These are phyloP conservation scores for Debaryomyces robertsiae DNA, from an alignment of 1,139 yeast species.

Conservation along the genomic window DNA sequence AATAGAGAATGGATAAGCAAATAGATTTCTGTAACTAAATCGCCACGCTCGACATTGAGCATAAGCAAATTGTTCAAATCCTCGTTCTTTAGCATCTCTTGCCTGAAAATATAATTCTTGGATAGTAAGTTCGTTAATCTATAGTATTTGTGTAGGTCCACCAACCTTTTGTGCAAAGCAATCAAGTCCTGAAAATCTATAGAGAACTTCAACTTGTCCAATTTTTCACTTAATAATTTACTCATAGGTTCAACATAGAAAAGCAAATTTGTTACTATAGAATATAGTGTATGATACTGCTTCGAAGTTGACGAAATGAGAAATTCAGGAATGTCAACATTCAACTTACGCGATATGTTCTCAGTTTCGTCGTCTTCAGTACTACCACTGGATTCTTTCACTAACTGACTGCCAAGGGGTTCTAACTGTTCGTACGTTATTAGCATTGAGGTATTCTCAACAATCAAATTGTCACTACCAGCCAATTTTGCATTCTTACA, in stretches of 20 bases:
- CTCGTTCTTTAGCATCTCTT: constrained; percentile 36
- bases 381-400: constrained; percentile 14
- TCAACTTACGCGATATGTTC: constrained; percentile 22
- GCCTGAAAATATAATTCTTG: constrained; percentile 42
- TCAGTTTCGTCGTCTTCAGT: constrained; percentile 8
- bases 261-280: constrained; percentile 37
- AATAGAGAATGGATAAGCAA: constrained; percentile 44
- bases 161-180: constrained; percentile 32
- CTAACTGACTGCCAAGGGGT: constrained; percentile 27
- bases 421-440: constrained; percentile 35
- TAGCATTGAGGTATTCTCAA: constrained; percentile 43
- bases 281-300: constrained; percentile 45
- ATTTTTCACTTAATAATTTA: constrained; percentile 33
- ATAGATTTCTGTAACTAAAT: constrained; percentile 37
- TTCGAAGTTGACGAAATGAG: constrained; percentile 43
- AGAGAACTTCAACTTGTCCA: constrained; percentile 45
- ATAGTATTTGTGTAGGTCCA: constrained; percentile 31
- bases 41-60: constrained; percentile 31
- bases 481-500: constrained; percentile 42
- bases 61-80: constrained; percentile 38
- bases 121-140: constrained; percentile 25
- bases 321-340: constrained; percentile 45
- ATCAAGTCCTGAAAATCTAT: constrained; percentile 44
- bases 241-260: constrained; percentile 49
- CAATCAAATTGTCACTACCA: constrained; percentile 37